Percentiles rank a stretch among this genome's conserved stretches.
Evolutionary conservation across 371 early-diverging fungal species (phyloP).

Genomic region (Apophysomyces trapeziformis): DNA sequence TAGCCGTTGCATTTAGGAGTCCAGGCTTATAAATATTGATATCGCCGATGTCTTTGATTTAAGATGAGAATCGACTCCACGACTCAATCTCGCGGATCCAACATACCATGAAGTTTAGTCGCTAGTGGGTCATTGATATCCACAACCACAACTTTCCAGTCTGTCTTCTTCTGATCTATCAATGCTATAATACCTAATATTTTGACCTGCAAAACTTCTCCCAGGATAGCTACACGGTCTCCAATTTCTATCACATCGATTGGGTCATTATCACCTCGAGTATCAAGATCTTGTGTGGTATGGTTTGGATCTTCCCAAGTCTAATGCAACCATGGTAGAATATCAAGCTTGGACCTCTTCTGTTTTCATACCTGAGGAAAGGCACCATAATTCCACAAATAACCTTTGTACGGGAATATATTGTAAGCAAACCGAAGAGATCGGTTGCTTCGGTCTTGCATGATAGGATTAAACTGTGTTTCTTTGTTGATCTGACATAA

Average conservation of each 20-base stretch:
- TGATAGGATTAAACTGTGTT: constrained; percentile 87
- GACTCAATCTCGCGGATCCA: not conserved
- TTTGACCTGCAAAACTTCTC: constrained; percentile 78
- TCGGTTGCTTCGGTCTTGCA: constrained; percentile 91
- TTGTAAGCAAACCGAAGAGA: constrained; percentile 87
- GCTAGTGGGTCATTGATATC: constrained; percentile 85
- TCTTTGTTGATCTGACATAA: constrained; percentile 70
- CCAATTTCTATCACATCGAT: constrained; percentile 81
- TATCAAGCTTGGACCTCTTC: not conserved
- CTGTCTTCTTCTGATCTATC: constrained; percentile 91
- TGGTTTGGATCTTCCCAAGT: constrained; percentile 93
- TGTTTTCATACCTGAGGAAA: constrained; percentile 59
- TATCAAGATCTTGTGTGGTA: constrained; percentile 72
- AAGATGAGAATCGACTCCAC: not conserved
- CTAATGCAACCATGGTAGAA: constrained; percentile 12
- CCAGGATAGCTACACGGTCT: not conserved
- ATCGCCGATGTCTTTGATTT: constrained; percentile 75
- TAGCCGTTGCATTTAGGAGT: constrained; percentile 76
- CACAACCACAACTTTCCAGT: constrained; percentile 93
- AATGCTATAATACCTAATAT: constrained; percentile 88
- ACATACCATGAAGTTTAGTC: constrained; percentile 65
- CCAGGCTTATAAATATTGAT: constrained; percentile 88
- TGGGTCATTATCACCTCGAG: constrained; percentile 91
- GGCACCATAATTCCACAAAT: constrained; percentile 95
- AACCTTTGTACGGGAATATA: constrained; percentile 92